Evolutionary conservation across 2,329 filamentous ascomycete species (phyloP).

Genomic region (Ascochyta clinopodiicola): DNA sequence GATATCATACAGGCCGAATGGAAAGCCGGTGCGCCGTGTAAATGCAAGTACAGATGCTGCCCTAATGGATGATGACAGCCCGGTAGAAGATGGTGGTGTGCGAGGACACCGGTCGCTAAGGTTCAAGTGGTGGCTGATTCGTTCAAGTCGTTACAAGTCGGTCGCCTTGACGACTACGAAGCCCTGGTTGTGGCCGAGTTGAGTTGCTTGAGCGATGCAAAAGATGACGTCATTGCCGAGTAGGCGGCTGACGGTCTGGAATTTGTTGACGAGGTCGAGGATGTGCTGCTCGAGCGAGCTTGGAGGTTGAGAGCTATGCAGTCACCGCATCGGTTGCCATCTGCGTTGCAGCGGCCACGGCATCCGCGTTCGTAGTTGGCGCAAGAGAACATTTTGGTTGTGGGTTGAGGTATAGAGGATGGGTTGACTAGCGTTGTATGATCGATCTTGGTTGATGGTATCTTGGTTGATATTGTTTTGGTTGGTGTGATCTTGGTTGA

Average conservation of each 20-base stretch:
- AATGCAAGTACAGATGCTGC: conserved; percentile 14
- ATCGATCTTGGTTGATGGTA: not conserved
- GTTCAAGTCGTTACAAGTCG: conserved; percentile 10
- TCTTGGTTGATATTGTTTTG: not conserved
- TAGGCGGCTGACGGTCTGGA: conserved; percentile 37
- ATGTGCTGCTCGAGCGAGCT: conserved; percentile 40
- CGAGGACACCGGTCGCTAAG: conserved; percentile 30
- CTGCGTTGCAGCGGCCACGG: conserved; percentile 50
- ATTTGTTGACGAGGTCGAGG: conserved; percentile 41
- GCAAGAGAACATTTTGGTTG: conserved; percentile 51
- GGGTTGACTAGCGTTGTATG: not conserved
- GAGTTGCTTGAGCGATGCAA: conserved; percentile 48
- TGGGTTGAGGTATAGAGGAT: not conserved
- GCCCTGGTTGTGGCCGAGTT: conserved; percentile 28
- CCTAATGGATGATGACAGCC: conserved; percentile 4
- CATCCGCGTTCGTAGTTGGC: conserved; percentile 54
- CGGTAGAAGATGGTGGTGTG: conserved; percentile 13
- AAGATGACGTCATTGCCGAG: conserved; percentile 50
- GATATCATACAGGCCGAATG: conserved; percentile 12
- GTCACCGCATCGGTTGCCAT: conserved; percentile 46
- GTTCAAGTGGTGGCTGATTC: conserved; percentile 22
- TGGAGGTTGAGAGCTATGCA: conserved; percentile 51
- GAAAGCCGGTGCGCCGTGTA: conserved; percentile 6
- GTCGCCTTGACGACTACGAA: conserved; percentile 24
- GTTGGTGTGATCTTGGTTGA: not conserved